Base-by-base conservation (phyloP, 257 asterid species). In the Solanum chiquidenum region DNA sequence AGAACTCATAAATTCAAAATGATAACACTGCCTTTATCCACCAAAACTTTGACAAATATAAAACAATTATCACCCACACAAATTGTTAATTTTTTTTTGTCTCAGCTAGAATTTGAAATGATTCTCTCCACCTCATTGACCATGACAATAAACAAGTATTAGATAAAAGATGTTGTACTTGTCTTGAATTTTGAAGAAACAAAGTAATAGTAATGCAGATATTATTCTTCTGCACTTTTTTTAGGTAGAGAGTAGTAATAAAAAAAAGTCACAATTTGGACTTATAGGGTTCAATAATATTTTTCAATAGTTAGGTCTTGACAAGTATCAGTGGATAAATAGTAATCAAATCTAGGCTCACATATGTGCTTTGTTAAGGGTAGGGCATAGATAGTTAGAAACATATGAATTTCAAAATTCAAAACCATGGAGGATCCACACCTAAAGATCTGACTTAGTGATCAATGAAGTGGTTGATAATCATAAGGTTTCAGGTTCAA, bases 11-110 rank as follows among this genome's bases (percentile, higher is more conserved):
- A 31, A 7, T 34, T 71, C 1, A 8, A 69, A 71, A 71, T 31
- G 0, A 3, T 71, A 71, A 8, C 4, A 0, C 1, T 13, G 5
- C 0, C 5, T 18, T 1, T 2, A 0, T 5, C 44, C 40, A 74
- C 4, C 29, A 34, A 73, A 11, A 9, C 8, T 20, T 73, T 20
- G 3, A 73, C 3, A 73, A 7, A 69, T 69, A 69, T 6, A 31
- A 31, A 69, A 7, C 1, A 29, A 29, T 14, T 52, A 2, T 52
- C 74, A 68, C 21, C 21, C 16, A 62, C 16, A 25, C 1, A 62
- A n/a, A 10, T n/a, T 64, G 1, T 8, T 60, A 1, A 1, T 60
- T 23, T n/a, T 25, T 64, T 66, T 68, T 68, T 27, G 0, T 68
- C 11, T 3, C 10, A 0, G 1, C 79, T 72, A 2, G 5, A 9